Evolutionary conservation across 441 rosid genomes (phyloP).

Genomic region (Biscutella laevigata): DNA sequence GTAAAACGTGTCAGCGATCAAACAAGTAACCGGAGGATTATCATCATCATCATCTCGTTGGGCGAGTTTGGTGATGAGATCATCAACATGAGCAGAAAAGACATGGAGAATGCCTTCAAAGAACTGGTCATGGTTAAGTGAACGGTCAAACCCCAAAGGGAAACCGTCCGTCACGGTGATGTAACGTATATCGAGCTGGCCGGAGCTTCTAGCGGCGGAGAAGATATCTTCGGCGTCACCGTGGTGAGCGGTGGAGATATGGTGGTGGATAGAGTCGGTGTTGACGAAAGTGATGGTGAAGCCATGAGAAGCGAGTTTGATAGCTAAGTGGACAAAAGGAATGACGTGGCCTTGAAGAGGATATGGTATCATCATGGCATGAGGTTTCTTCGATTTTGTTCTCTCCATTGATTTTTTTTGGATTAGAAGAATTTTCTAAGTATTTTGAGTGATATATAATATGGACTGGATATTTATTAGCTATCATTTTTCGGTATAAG

Average conservation of each 20-base stretch:
- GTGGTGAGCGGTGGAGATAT: constrained; percentile 23
- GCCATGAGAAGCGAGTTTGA: constrained; percentile 60
- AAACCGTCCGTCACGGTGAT: constrained; percentile 48
- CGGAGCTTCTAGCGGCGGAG: constrained; percentile 28
- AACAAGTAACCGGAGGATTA: constrained; percentile 30
- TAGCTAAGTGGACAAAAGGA: constrained; percentile 51
- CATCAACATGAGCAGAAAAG: constrained; percentile 45
- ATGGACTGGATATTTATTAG: constrained; percentile 1
- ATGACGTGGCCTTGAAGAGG: constrained; percentile 71
- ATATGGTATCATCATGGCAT: constrained; percentile 46
- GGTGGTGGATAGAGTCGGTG: constrained; percentile 50
- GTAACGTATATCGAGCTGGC: constrained; percentile 46
- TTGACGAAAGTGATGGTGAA: constrained; percentile 57
- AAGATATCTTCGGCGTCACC: constrained; percentile 33
- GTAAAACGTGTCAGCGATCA: constrained; percentile 55
- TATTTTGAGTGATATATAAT: constrained; percentile 6
- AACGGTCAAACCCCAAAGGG: constrained; percentile 52
- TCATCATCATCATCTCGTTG: constrained; percentile 24
- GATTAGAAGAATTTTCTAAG: not conserved
- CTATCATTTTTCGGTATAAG: not conserved
- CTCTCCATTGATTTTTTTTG: constrained; percentile 11
- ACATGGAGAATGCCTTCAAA: constrained; percentile 39
- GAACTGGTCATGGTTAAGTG: constrained; percentile 51
- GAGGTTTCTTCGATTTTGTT: constrained; percentile 29
- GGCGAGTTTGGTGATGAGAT: constrained; percentile 26